These are phyloP conservation scores for Lenwebbia sp. DNA, from an alignment of 345 rosid species.

Conservation along the genomic window DNA sequence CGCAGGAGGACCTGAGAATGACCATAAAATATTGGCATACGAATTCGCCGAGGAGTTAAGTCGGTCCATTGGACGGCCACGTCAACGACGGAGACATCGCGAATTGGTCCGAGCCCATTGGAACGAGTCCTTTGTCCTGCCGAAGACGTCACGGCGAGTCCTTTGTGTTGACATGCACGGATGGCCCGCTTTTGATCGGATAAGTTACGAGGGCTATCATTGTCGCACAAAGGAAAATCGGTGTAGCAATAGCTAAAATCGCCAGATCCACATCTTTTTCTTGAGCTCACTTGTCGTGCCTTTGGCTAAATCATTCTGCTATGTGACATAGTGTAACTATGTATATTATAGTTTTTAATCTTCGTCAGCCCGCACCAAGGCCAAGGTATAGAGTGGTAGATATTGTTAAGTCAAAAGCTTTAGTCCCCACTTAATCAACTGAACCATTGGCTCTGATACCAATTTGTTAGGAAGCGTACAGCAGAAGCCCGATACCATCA, in stretches of 20 bases:
- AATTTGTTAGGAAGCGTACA: no score
- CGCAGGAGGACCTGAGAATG: not conserved
- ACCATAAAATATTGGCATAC: not conserved
- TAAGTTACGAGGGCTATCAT: not conserved
- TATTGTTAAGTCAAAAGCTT: no score
- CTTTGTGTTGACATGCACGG: not conserved
- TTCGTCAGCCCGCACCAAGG: not conserved
- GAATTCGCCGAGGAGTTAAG: not conserved
- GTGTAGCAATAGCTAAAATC: not conserved
- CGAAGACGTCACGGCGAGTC: not conserved
- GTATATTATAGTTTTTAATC: not conserved
- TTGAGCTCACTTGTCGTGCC: not conserved
- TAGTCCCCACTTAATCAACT: no score
- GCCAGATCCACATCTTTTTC: not conserved
- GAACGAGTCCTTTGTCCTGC: not conserved
- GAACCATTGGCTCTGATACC: no score
- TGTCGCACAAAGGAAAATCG: not conserved
- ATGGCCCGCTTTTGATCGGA: not conserved
- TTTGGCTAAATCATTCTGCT: not conserved
- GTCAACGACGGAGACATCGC: not conserved
- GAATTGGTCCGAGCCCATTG: not conserved
- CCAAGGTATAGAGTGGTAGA: not conserved
- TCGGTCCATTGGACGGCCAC: not conserved
- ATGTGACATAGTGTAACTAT: not conserved
- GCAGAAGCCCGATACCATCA: no score